Base-by-base conservation (phyloP, 352 stramenopile genomes). In the Globisporangium orthogonon region DNA sequence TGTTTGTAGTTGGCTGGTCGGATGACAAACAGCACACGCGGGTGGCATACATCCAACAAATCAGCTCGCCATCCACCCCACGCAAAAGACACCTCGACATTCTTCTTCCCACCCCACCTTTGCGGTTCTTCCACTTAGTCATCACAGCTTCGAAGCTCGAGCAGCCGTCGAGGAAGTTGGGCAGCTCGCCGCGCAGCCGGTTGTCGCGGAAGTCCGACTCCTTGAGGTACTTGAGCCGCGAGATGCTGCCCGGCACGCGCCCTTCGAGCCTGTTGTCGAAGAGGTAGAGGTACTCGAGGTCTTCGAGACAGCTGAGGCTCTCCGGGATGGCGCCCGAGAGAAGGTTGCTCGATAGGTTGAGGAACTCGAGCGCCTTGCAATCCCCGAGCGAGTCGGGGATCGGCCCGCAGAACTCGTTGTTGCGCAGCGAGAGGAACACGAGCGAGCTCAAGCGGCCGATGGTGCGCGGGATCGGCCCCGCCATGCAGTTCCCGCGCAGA, bases 331-430 rank as follows among this genome's bases (percentile, higher is more conserved):
- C 52, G 35, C 85, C 85, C 6, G 69, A 83, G 5, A 95, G 63
- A 18, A 88, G 68, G 60, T 95, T 95, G 67, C 76, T 92, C 18
- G 81, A 92, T 15, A 95, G 39, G 50, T 95, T 93, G 31, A 95
- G 78, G 62, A 93, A 95, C 61, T 92, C 83, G 37, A 95, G 73
- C 28, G 73, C 66, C 55, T 85, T 87, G 64, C 85, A 95, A 17
- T 68, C 58, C 30, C 82, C 78, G 40, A 95, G 71, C 9, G 78
- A 88, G 23, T 71, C 56, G 3, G 85, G 85, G 43, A 95, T 93
- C 29, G 50, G 41, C 66, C 71, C 73, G 9, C 61, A 66, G 48
- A 95, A 74, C 46, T 87, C 77, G 44, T 95, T 95, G 56, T 92
- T 91, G 50, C 85, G 77, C 45, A 95, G 58, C n/a, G 85, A 95